phyloP scores from a whole-genome alignment of 805 yeast species.

The Wickerhamomyces ciferrii region DNA sequence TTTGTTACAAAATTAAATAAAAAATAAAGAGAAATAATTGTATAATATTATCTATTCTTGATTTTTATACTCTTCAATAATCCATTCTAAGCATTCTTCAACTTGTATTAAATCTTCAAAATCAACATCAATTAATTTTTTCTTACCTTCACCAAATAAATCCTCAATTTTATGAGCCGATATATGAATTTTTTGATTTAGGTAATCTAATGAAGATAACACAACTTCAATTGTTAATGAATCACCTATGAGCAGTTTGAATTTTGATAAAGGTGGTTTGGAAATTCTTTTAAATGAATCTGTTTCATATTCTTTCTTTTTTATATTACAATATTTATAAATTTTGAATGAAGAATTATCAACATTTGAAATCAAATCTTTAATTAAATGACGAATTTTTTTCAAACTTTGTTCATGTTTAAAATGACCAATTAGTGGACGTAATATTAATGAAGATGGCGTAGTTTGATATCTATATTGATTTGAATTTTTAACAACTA shows the following conservation, averaged over 20 bases:
- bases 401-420: constrained; percentile 43
- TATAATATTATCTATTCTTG: background rate
- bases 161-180: constrained; percentile 16
- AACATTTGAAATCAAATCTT: constrained; percentile 7
- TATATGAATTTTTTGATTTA: constrained; percentile 12
- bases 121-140: constrained; percentile 36
- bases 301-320: constrained; percentile 1
- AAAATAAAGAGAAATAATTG: background rate
- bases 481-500: constrained; percentile 7
- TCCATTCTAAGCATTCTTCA: constrained; percentile 54
- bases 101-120: constrained; percentile 48
- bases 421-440: constrained; percentile 56
- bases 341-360: constrained; percentile 9
- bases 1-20: background rate
- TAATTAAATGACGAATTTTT: constrained; percentile 8
- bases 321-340: constrained; percentile 12
- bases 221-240: constrained; percentile 7
- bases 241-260: constrained; percentile 22
- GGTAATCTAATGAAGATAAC: constrained; percentile 17
- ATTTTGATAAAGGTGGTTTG: constrained; percentile 22
- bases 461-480: constrained; percentile 18
- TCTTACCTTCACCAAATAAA: constrained; percentile 19
- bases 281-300: constrained; percentile 15
- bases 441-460: constrained; percentile 40
- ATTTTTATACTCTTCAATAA: constrained; percentile 23